phyloP scores from a whole-genome alignment of 2,329 filamentous ascomycete species.

The Juglanconis juglandina region DNA sequence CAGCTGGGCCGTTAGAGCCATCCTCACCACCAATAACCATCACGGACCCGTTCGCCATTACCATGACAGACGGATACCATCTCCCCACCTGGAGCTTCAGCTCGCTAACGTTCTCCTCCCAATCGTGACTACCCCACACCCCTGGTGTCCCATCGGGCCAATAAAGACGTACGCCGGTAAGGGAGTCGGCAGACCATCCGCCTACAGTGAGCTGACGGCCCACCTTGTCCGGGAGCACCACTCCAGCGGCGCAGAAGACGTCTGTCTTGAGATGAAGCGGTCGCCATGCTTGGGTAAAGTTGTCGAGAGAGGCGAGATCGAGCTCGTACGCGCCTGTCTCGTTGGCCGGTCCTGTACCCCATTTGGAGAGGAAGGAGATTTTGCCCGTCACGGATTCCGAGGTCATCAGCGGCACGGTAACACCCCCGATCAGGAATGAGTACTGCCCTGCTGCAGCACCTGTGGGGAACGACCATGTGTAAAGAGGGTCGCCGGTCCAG shows the following conservation, averaged over 20 bases:
- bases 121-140: conserved; percentile 46
- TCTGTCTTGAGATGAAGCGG: conserved; percentile 54
- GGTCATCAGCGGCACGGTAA: conserved; percentile 53
- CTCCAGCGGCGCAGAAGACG: conserved; percentile 55
- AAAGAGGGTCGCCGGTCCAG: conserved; percentile 43
- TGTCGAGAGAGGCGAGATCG: conserved; percentile 43
- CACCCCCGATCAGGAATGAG: conserved; percentile 49
- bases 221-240: conserved; percentile 56
- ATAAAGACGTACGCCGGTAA: conserved; percentile 53
- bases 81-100: conserved; percentile 46
- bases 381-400: conserved; percentile 50
- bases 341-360: conserved; percentile 51
- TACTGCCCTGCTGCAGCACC: conserved; percentile 51
- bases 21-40: conserved; percentile 51
- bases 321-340: conserved; percentile 58
- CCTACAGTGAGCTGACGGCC: conserved; percentile 57
- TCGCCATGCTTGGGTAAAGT: conserved; percentile 48
- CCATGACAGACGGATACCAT: conserved; percentile 53
- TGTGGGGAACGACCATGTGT: conserved; percentile 46
- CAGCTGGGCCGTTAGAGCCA: conserved; percentile 47
- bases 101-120: conserved; percentile 49
- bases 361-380: conserved; percentile 53
- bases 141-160: conserved; percentile 52
- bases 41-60: conserved; percentile 55
- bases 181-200: conserved; percentile 54